These are phyloP conservation scores for Chlamydomonas eustigma DNA, from an alignment of 139 green algal species.

Conservation along the genomic window DNA sequence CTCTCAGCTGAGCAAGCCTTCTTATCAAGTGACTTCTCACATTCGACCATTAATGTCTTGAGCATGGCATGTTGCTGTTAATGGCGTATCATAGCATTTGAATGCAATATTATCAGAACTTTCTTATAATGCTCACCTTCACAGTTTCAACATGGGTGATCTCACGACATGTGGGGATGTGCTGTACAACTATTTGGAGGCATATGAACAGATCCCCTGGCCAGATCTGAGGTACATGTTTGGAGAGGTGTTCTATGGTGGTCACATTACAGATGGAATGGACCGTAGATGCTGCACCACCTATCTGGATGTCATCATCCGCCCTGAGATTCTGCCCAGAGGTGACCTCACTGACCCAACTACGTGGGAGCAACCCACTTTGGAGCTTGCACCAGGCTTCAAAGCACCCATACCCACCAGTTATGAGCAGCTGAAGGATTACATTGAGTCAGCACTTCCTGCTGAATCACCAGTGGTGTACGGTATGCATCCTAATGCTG, in stretches of 20 bases:
- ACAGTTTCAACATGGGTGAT: constrained; percentile 84
- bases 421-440: constrained; percentile 63
- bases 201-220: constrained; percentile 71
- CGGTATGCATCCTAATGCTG: constrained; percentile 83
- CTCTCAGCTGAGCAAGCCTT: no score
- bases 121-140: no score
- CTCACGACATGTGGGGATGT: constrained; percentile 81
- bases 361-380: constrained; percentile 47
- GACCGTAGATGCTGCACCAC: constrained; percentile 80
- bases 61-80: no score
- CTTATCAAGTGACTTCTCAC: no score
- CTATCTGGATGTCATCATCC: constrained; percentile 81
- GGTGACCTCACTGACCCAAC: constrained; percentile 40
- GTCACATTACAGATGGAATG: constrained; percentile 84
- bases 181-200: constrained; percentile 83
- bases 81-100: no score
- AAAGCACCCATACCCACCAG: constrained; percentile 60
- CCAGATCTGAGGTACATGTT: constrained; percentile 86
- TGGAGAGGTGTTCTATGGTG: constrained; percentile 82
- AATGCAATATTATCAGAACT: no score
- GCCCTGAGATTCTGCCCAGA: constrained; percentile 62
- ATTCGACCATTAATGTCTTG: no score
- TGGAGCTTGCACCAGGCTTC: constrained; percentile 77
- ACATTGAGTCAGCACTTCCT: constrained; percentile 72
- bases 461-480: constrained; percentile 78